Evolutionary conservation across 2,329 filamentous ascomycete species (phyloP).

Genomic region (Calonectria pauciramosa): DNA sequence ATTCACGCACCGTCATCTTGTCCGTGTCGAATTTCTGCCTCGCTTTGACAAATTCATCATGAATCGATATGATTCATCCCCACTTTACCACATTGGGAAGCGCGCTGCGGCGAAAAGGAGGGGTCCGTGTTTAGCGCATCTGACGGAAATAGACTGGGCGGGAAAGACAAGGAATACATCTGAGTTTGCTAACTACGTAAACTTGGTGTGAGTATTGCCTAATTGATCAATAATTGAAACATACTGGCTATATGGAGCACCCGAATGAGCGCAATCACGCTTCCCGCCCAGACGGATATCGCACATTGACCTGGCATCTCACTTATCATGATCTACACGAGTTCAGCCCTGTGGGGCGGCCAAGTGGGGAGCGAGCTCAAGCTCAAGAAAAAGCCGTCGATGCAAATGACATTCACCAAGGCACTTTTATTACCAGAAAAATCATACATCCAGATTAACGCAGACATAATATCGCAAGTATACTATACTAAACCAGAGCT

Average conservation of each 20-base stretch:
- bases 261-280: neutral
- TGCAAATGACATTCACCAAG: neutral
- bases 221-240: neutral
- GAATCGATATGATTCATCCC: slow-evolving; percentile 16
- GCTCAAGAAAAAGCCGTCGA: neutral
- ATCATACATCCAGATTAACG: no score
- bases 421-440: no score
- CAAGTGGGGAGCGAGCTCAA: neutral
- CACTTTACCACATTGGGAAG: neutral
- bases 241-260: no score
- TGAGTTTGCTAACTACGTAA: neutral
- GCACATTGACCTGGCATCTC: neutral
- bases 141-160: neutral
- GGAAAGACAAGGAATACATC: neutral
- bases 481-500: no score
- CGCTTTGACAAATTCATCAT: neutral
- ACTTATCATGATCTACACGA: neutral
- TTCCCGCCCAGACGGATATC: neutral
- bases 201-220: neutral
- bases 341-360: neutral
- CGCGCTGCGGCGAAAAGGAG: neutral
- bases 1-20: neutral
- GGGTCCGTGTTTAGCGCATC: neutral
- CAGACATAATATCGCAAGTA: no score
- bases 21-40: neutral